These are phyloP conservation scores for Ophiognomonia clavigignenti-juglandacearum DNA, from an alignment of 2,329 filamentous ascomycete genomes.

Conservation along the genomic window DNA sequence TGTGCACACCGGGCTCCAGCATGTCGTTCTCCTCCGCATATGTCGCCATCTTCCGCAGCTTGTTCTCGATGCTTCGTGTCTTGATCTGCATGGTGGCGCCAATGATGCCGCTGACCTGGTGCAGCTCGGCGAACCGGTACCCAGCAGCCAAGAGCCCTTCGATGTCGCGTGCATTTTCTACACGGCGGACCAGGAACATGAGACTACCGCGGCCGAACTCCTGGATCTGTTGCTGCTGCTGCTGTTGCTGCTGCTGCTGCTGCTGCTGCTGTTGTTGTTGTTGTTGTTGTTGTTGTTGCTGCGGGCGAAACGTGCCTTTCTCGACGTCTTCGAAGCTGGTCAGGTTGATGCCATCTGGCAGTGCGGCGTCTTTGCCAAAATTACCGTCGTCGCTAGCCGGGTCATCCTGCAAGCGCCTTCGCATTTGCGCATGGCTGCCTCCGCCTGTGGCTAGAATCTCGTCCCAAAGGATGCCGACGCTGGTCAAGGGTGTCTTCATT, in stretches of 20 bases:
- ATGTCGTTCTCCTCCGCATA: constrained; percentile 46
- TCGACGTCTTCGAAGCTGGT: constrained; percentile 30
- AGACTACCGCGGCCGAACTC: constrained; percentile 68
- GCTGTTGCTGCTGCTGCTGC: too few relatives aligned
- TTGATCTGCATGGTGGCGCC: constrained; percentile 71
- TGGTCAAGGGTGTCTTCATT: constrained; percentile 57
- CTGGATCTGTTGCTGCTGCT: constrained; percentile 5
- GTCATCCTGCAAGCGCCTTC: constrained; percentile 5
- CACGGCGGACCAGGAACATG: constrained; percentile 69
- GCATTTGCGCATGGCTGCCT: constrained; percentile 5
- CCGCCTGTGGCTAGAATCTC: constrained; percentile 66
- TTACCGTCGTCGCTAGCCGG: constrained; percentile 12
- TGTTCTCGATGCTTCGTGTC: constrained; percentile 52
- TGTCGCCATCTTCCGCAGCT: constrained; percentile 59
- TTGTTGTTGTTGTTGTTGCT: too few relatives aligned
- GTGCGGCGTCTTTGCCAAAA: background rate
- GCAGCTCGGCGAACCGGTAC: constrained; percentile 70
- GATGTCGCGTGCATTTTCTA: constrained; percentile 53
- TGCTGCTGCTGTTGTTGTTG: too few relatives aligned
- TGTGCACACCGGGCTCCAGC: constrained; percentile 48
- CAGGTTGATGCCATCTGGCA: constrained; percentile 12
- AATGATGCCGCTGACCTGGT: constrained; percentile 64
- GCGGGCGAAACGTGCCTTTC: constrained; percentile 29
- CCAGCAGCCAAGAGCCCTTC: constrained; percentile 64
- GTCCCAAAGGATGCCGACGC: constrained; percentile 68